phyloP scores from a whole-genome alignment of 495 filamentous ascomycete species.

The Echria macrotheca region DNA sequence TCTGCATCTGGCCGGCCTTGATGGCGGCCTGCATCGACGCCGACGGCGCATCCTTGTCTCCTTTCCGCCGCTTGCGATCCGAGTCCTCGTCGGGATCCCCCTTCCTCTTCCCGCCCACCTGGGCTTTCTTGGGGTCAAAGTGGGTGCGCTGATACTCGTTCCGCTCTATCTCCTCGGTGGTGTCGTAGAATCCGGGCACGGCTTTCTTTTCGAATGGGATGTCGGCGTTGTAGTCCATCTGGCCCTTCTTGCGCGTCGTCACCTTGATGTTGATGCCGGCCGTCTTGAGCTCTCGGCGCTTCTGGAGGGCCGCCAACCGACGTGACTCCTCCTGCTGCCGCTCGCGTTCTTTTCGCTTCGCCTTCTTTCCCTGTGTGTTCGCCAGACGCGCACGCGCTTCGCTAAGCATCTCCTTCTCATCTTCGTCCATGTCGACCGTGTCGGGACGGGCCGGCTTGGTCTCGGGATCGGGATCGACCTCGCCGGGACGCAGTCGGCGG shows the following conservation, averaged over 20 bases:
- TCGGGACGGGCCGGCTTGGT: slow-evolving; percentile 95
- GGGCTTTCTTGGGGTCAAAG: slow-evolving; percentile 92
- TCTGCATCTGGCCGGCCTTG: slow-evolving; percentile 93
- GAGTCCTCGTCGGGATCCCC: slow-evolving; percentile 79
- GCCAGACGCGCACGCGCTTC: slow-evolving; percentile 93
- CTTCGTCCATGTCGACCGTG: slow-evolving; percentile 96
- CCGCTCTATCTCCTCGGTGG: slow-evolving; percentile 65
- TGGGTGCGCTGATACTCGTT: slow-evolving; percentile 85
- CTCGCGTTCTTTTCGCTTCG: slow-evolving; percentile 94
- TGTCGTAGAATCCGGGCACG: slow-evolving; percentile 90
- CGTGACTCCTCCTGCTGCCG: slow-evolving; percentile 92
- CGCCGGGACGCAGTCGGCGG: slow-evolving; percentile 79
- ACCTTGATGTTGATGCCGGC: slow-evolving; percentile 98
- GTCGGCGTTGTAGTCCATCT: slow-evolving; percentile 99
- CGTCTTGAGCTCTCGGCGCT: slow-evolving; percentile 92
- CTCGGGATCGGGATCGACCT: slow-evolving; percentile 93
- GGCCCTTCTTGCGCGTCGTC: slow-evolving; percentile 81
- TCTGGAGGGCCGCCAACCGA: slow-evolving; percentile 83
- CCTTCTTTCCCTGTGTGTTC: slow-evolving; percentile 98
- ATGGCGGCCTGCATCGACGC: slow-evolving; percentile 80
- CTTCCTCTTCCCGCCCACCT: slow-evolving; percentile 93
- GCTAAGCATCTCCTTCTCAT: slow-evolving; percentile 98
- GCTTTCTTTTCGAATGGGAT: slow-evolving; percentile 95
- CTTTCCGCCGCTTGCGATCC: slow-evolving; percentile 79
- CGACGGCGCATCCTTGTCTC: slow-evolving; percentile 71